A percentile compares a stretch with the other conserved stretches of the same genome.
Evolutionary conservation across 805 yeast genomes (phyloP).

Genomic region (Wickerhamiella brachini): DNA sequence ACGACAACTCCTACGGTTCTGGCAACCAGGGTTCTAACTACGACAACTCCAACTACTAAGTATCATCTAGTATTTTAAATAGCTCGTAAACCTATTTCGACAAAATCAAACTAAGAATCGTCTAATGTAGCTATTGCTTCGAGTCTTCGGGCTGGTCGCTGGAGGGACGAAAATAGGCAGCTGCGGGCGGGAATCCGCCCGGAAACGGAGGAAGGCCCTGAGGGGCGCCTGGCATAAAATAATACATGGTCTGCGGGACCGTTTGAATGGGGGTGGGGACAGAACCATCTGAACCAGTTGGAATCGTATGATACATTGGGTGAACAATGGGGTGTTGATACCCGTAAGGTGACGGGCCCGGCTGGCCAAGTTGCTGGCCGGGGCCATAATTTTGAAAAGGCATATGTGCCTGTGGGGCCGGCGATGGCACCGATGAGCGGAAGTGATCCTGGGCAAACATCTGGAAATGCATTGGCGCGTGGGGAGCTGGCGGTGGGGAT

Average conservation of each 20-base stretch:
- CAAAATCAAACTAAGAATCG: too few species aligned
- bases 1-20: constrained; percentile 20
- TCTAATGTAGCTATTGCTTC: too few species aligned
- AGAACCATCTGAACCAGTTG: too few species aligned
- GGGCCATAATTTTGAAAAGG: too few species aligned
- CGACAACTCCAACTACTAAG: background rate
- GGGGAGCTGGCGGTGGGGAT: background rate
- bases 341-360: too few species aligned
- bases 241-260: background rate
- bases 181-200: background rate
- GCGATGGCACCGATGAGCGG: too few species aligned
- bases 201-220: background rate
- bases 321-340: too few species aligned
- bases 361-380: too few species aligned
- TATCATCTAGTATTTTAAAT: background rate
- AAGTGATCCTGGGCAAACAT: background rate
- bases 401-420: too few species aligned
- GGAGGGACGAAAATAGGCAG: background rate
- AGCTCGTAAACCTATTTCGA: background rate
- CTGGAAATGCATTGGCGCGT: background rate
- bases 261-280: too few species aligned
- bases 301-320: too few species aligned
- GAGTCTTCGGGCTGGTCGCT: too few species aligned
- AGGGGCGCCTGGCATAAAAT: background rate
- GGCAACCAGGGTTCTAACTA: constrained; percentile 11